Conservation (phyloP, 345 rosid species). For the Rhodamnia rubescens region DNA sequence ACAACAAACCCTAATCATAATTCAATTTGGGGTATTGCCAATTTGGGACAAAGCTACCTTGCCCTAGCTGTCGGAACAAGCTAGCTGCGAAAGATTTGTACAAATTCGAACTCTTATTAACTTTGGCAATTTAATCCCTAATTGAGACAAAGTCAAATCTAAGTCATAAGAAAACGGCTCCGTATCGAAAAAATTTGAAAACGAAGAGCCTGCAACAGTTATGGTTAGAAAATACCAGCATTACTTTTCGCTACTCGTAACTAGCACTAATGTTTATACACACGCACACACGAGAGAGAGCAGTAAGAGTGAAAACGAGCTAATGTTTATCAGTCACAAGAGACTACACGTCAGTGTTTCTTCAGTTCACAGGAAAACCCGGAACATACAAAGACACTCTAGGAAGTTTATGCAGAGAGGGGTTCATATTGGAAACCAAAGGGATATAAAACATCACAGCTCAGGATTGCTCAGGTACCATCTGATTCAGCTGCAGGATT, state of each 20-base stretch:
- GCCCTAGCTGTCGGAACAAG: not conserved
- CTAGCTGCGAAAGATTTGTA: not conserved
- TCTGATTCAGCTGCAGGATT: conserved; percentile 50
- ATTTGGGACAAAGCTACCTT: not conserved
- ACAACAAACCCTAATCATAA: no score
- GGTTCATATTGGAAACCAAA: not conserved
- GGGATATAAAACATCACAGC: not conserved
- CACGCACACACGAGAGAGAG: no score
- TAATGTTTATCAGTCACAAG: not conserved
- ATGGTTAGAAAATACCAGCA: no score
- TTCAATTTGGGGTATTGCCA: not conserved
- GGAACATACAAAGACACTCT: not conserved
- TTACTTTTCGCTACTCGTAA: no score
- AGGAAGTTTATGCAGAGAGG: not conserved
- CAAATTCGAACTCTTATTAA: not conserved
- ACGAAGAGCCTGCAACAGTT: no score
- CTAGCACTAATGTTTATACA: no score
- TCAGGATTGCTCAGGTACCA: conserved; percentile 25
- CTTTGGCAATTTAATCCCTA: not conserved
- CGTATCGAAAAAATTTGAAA: not conserved
- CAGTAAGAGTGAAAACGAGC: not conserved
- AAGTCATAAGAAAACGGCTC: not conserved
- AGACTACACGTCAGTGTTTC: not conserved
- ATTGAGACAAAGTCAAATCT: not conserved
- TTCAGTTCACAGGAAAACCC: not conserved